A percentile compares a stretch with the other conserved stretches of the same genome.
Conservation (phyloP, 495 filamentous ascomycete genomes). For the Aspergillus affinis region DNA sequence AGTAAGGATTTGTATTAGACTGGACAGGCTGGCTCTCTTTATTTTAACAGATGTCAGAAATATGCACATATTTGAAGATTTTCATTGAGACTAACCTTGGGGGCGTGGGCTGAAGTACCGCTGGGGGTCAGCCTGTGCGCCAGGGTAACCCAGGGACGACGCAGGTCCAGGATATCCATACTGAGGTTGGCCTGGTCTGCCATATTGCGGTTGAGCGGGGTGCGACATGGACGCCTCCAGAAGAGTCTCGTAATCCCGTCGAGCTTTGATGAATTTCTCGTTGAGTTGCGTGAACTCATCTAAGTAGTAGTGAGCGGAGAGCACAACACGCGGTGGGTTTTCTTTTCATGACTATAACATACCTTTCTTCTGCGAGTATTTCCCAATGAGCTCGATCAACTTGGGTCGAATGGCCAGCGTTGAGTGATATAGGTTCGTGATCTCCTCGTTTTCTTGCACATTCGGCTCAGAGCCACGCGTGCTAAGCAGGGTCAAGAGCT, state of each 20-base stretch:
- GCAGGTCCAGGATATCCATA: constrained; percentile 61
- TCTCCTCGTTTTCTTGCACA: constrained; percentile 88
- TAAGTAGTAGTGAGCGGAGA: constrained; percentile 35
- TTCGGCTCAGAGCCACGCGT: constrained; percentile 88
- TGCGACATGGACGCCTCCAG: constrained; percentile 95
- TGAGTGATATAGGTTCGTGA: constrained; percentile 89
- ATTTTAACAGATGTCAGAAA: constrained; percentile 15
- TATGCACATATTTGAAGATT: neutral
- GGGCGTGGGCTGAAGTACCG: constrained; percentile 67
- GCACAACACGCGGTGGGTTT: neutral
- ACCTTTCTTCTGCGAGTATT: constrained; percentile 99
- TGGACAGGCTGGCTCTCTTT: constrained; percentile 35
- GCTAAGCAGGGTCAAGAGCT: constrained; percentile 88
- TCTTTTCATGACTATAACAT: constrained; percentile 15
- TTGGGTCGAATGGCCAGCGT: constrained; percentile 94
- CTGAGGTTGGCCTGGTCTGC: constrained; percentile 58
- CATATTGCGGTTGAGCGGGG: constrained; percentile 71
- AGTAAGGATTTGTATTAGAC: constrained; percentile 32
- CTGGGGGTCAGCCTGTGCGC: constrained; percentile 59
- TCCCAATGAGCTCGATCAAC: constrained; percentile 96
- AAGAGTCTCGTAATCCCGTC: constrained; percentile 93
- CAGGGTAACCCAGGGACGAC: constrained; percentile 51
- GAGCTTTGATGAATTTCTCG: constrained; percentile 98
- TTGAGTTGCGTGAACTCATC: constrained; percentile 98
- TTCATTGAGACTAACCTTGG: constrained; percentile 39